Conservation (phyloP, 2,329 filamentous ascomycete genomes). For the Neofusicoccum kwambonambiense region DNA sequence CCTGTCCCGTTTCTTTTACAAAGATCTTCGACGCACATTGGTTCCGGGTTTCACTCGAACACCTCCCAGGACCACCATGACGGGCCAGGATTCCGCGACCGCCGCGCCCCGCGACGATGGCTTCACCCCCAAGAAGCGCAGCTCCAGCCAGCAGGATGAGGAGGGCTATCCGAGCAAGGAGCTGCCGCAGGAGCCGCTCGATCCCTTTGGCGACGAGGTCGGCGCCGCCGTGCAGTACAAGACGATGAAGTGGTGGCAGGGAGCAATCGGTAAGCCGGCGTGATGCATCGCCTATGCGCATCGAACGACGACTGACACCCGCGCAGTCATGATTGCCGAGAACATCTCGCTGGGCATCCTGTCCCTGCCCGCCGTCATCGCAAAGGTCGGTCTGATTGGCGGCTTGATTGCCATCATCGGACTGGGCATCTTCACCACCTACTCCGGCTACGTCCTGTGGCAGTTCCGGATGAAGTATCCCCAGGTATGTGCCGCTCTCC, state of each 20-base stretch:
- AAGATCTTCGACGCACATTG: slow-evolving; percentile 3
- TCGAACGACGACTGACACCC: background rate
- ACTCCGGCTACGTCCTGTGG: slow-evolving; percentile 62
- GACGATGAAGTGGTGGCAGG: slow-evolving; percentile 46
- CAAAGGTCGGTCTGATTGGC: slow-evolving; percentile 47
- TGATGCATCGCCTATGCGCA: background rate
- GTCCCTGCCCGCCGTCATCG: slow-evolving; percentile 47
- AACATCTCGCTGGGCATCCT: slow-evolving; percentile 54
- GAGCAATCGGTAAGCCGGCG: slow-evolving; percentile 23
- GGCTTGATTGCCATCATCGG: slow-evolving; percentile 46
- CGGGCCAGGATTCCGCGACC: background rate
- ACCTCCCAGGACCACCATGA: background rate
- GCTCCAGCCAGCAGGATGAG: slow-evolving; percentile 2
- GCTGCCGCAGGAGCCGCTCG: background rate
- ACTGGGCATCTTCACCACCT: slow-evolving; percentile 59
- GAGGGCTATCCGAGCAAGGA: background rate
- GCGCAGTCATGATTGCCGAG: slow-evolving; percentile 54
- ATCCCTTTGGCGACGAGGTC: slow-evolving; percentile 30
- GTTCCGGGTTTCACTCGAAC: background rate
- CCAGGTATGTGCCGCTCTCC: slow-evolving; percentile 46
- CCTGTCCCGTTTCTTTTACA: slow-evolving; percentile 6
- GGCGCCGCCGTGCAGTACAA: slow-evolving; percentile 50
- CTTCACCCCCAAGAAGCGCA: slow-evolving; percentile 12
- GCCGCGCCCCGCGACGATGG: slow-evolving; percentile 17
- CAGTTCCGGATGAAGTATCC: slow-evolving; percentile 61